These are phyloP conservation scores for Cyberlindnera euphorbiiphila DNA, from an alignment of 805 yeast genomes.

Conservation along the genomic window DNA sequence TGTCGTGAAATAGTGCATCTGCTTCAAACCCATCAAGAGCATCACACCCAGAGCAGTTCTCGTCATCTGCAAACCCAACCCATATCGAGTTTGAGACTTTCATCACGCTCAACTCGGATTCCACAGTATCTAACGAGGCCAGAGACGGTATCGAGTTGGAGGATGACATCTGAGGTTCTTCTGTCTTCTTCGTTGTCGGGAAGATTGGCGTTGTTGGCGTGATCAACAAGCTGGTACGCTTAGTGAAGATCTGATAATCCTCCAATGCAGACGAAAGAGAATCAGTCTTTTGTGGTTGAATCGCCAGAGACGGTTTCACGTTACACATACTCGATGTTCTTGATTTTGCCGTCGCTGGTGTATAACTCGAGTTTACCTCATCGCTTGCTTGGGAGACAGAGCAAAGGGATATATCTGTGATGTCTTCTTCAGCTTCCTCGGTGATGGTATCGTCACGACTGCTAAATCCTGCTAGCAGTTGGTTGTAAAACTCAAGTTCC, in stretches of 20 bases:
- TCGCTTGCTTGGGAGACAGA: conserved; percentile 1
- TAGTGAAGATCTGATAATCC: conserved; percentile 23
- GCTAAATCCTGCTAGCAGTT: conserved; percentile 2
- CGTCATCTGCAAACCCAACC: conserved; percentile 22
- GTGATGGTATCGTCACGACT: conserved; percentile 1
- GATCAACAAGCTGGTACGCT: conserved; percentile 2
- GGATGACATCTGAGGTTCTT: conserved; percentile 3
- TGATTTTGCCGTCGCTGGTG: neutral
- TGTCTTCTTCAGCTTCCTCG: conserved; percentile 7
- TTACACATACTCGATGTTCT: neutral
- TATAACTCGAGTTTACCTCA: neutral
- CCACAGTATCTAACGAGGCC: conserved; percentile 10
- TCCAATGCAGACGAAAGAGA: conserved; percentile 18
- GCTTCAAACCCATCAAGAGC: conserved; percentile 18
- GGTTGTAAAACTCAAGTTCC: conserved; percentile 23
- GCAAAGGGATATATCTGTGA: neutral
- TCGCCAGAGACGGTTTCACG: too few relatives aligned
- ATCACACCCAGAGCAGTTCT: conserved; percentile 2
- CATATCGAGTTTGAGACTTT: conserved; percentile 22
- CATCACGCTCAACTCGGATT: conserved; percentile 19
- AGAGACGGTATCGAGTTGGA: conserved; percentile 23
- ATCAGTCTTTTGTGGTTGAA: neutral
- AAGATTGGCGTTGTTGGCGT: conserved; percentile 5
- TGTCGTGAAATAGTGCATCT: conserved; percentile 14
- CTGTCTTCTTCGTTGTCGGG: neutral